Percentiles rank a stretch among this genome's conserved stretches.
Evolutionary conservation across 108 stramenopile species (phyloP).

Genomic region (Cyclotella atomus): DNA sequence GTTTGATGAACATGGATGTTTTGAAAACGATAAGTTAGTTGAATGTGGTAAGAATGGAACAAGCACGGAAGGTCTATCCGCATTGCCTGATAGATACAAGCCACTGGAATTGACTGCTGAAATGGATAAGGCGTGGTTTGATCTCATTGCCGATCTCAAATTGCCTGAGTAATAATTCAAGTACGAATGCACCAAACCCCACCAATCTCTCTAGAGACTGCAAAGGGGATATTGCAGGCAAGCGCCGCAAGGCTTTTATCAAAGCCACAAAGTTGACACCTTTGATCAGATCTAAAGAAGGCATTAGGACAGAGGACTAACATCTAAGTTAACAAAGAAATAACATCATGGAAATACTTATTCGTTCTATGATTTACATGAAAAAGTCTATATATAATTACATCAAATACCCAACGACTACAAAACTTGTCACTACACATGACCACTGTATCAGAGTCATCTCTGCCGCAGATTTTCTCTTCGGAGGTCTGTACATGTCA

Average conservation of each 20-base stretch:
- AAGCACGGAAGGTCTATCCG: not conserved
- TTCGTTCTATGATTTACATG: too few relatives aligned
- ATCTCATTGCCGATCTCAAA: constrained; percentile 24
- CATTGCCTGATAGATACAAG: constrained; percentile 30
- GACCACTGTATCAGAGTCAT: not conserved
- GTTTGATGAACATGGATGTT: constrained; percentile 49
- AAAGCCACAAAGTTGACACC: too few relatives aligned
- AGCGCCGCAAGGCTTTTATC: too few relatives aligned
- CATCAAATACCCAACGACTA: not conserved
- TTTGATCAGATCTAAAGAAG: too few relatives aligned
- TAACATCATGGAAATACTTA: too few relatives aligned
- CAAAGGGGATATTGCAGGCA: too few relatives aligned
- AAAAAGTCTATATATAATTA: too few relatives aligned
- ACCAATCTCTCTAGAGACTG: too few relatives aligned
- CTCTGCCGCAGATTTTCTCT: not conserved
- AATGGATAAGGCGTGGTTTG: constrained; percentile 33
- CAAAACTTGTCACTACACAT: not conserved
- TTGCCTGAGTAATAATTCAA: not conserved
- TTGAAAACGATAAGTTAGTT: not conserved
- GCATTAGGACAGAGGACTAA: too few relatives aligned
- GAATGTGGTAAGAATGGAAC: constrained; percentile 24
- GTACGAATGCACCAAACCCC: too few relatives aligned
- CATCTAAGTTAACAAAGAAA: too few relatives aligned
- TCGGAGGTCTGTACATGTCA: not conserved
- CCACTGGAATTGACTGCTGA: constrained; percentile 26